Evolutionary conservation across 2,329 filamentous ascomycete species (phyloP), one percentile per base, ranked within the genome.

Genomic region (Colletotrichum sp.): DNA sequence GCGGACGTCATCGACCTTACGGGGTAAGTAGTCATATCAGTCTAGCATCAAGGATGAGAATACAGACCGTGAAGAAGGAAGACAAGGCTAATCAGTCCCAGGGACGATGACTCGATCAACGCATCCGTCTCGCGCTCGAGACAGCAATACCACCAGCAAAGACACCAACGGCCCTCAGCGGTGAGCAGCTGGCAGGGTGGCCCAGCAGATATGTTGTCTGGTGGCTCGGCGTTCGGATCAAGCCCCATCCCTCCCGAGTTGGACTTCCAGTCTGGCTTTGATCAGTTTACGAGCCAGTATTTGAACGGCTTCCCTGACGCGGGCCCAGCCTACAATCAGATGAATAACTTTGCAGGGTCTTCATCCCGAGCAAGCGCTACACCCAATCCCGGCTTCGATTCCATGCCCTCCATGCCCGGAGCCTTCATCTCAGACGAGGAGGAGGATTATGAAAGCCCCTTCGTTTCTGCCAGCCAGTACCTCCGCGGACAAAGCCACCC

Each of bases 1-100:
- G 9, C 64, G 59, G 81, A 83, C 25, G 70, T 86, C 44, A 86
- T 87, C 71, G 86, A 88, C 79, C 83, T 88, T 79, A 88, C 86
- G 77, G 85, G 85, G 83, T 85, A 83, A 74, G 81, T 76, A 15
- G 7, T 19, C 16, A 44, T 22, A n/a, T 16, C 8, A 12, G 15
- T 22, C 32, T 61, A 32, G 27, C 59, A 32, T 32, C 32, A 61
- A 39, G 61, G 32, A 39, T n/a, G 34, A 48, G 44, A 30, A 36
- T 16, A 32, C 15, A 64, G 11, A n/a, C 16, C 4, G 13, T 25
- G 15, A 11, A 12, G 19, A 30, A 22, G 16, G 48, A 79, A 15
- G 69, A 79, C 11, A 64, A 59, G 76, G 69, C 77, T 83, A 27
- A 80, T 79, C 22, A 15, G 65, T 15, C 71, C 78, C 32, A 84